Base-by-base conservation (phyloP, 169 alveolate species). In the Plasmodium berghei region DNA sequence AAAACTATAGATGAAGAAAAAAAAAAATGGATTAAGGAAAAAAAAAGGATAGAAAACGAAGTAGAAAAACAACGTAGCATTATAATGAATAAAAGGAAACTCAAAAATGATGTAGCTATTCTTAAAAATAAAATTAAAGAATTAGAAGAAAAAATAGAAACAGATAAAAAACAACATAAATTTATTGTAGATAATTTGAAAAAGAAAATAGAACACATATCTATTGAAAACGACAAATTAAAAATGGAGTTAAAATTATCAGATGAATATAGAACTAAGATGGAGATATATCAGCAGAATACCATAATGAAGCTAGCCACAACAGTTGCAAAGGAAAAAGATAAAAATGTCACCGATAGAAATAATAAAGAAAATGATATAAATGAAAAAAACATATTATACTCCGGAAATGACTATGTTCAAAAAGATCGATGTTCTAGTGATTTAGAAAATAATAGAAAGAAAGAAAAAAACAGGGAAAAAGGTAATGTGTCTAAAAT, bases 1-100 rank as follows among this genome's bases (percentile, higher is more conserved):
- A 86, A 86, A 59, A 86, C 72, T 20, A 56, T 86, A n/a, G 91
- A 86, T 58, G 91, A 86, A 16, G 91, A 86, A 86, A 86, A 49
- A 86, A 86, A 86, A 86, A 86, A 86, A 34, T 86, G 91, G 91
- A 58, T 26, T 55, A 86, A 71, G 24, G 91, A 86, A 86, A 86
- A 86, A 66, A 86, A 86, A 54, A 70, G 80, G 72, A 86, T 86
- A 46, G 91, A 86, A 86, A 63, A 54, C 46, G 87, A 86, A 66
- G 72, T 86, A 71, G 87, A 86, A 10, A 86, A 86, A 58, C 91
- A 86, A 55, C 70, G 87, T 63, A 86, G 16, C 62, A 70, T 86
- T 45, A 70, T 70, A 49, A 56, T 71, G 75, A 70, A 62, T 63
- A 86, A 62, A 71, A 86, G 87, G 40, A 86, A 86, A 66, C 55